Evolutionary conservation across 176 grass and related monocot species (phyloP), one percentile per base, ranked within the genome.

Genomic region (Aegilops umbellulata): DNA sequence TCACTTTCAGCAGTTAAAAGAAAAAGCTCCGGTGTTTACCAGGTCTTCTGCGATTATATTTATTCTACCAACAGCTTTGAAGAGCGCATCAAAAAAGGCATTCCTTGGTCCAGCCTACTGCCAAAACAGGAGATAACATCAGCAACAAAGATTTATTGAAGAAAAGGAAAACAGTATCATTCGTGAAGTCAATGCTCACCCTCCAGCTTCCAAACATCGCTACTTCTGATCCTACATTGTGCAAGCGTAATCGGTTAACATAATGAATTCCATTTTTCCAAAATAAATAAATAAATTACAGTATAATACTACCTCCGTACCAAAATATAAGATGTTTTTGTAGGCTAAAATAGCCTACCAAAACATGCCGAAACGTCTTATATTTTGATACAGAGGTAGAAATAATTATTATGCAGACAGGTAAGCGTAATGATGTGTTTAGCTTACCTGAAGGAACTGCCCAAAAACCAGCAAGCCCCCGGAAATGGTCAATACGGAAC

Each of bases 91-190:
- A 89, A 98, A 98, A 83, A 98, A 98, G 32, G 86, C 69, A 88
- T 98, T 90, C 82, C 95, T 87, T 77, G 93, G 95, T 95, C 95
- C 95, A 95, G 91, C 95, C 95, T 98, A 98, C 91, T 91, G 83
- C 87, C 90, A 92, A 84, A 90, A 81, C 35, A 82, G 8, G 38
- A 87, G 86, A 86, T 26, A 22, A 44, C 69, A 92, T 88, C 77
- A 86, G 26, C 41, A 66, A 65, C 46, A 19, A 86, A 58, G 47
- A 81, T 76, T 30, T 27, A 26, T 6, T 36, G 16, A 83, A 55
- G 53, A 85, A 77, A 83, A 51, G 19, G 32, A 24, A 24, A 65
- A 82, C 34, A 65, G 14, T 60, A 75, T 20, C 57, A 11, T 85
- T 60, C 31, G 75, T 24, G 75, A 78, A 85, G 69, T 35, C 73